phyloP scores from a whole-genome alignment of 2,329 filamentous ascomycete genomes.

The Cordyceps cateniannulata region DNA sequence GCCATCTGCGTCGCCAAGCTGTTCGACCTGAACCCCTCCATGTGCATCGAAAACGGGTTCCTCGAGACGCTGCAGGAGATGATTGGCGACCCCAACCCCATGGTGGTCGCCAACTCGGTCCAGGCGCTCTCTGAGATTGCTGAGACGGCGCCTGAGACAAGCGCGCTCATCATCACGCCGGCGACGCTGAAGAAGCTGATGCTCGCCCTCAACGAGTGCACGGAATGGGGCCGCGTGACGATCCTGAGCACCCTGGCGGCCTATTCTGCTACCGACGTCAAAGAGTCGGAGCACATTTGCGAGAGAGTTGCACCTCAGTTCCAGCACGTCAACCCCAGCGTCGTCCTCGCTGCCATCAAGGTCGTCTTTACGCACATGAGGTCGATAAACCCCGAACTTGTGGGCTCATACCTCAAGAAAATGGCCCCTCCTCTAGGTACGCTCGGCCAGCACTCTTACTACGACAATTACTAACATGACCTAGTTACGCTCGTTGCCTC shows the following conservation, averaged over 20 bases:
- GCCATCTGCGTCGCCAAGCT: conserved; percentile 97
- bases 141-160: conserved; percentile 85
- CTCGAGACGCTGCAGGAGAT: conserved; percentile 88
- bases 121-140: conserved; percentile 87
- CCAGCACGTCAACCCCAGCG: conserved; percentile 95
- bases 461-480: conserved; percentile 6
- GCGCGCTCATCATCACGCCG: conserved; percentile 75
- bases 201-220: conserved; percentile 95
- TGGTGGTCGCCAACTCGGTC: conserved; percentile 98
- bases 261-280: conserved; percentile 79
- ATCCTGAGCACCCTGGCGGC: conserved; percentile 85
- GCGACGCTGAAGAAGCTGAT: conserved; percentile 88
- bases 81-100: conserved; percentile 95
- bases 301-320: conserved; percentile 95
- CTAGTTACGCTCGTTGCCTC: conserved; percentile 91
- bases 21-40: conserved; percentile 84
- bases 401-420: conserved; percentile 87
- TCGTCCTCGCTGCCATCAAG: conserved; percentile 96
- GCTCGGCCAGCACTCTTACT: conserved; percentile 19
- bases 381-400: conserved; percentile 68
- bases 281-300: conserved; percentile 97
- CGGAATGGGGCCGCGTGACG: conserved; percentile 95
- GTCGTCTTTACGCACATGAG: conserved; percentile 97
- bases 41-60: conserved; percentile 97
- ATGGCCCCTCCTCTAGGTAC: conserved; percentile 92